phyloP scores from a whole-genome alignment of 768 basidiomycete genomes.

The Infundibulicybe gibba region DNA sequence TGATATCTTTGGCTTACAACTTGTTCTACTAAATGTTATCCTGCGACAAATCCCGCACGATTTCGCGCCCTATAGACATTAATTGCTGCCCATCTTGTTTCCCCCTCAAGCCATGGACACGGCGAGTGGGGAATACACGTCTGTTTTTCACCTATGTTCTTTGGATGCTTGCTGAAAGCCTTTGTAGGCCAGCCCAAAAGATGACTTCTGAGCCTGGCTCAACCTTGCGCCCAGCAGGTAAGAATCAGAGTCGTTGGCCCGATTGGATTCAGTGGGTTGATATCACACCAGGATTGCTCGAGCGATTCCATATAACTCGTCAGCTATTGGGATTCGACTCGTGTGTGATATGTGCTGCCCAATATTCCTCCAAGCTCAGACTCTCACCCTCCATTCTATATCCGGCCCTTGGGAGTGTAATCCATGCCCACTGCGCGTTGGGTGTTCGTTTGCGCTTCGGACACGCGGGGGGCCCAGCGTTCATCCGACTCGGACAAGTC shows the following conservation, averaged over 20 bases:
- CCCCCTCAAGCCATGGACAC: too few species aligned
- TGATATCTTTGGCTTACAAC: too few species aligned
- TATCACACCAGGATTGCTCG: slow-evolving; percentile 24
- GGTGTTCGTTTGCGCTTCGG: slow-evolving; percentile 21
- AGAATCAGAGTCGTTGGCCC: background rate
- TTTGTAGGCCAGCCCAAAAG: too few species aligned
- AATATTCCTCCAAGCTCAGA: slow-evolving; percentile 13
- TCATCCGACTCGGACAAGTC: slow-evolving; percentile 21
- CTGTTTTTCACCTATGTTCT: too few species aligned
- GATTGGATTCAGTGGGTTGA: background rate
- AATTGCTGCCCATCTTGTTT: too few species aligned
- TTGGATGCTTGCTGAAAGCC: too few species aligned
- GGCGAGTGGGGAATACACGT: too few species aligned
- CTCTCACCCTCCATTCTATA: slow-evolving; percentile 23
- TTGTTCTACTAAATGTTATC: too few species aligned
- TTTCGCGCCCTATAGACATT: too few species aligned
- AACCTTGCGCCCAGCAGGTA: slow-evolving; percentile 13
- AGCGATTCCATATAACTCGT: slow-evolving; percentile 28
- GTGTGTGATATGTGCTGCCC: slow-evolving; percentile 27
- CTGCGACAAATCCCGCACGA: too few species aligned
- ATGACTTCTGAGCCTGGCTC: background rate
- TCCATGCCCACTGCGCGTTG: slow-evolving; percentile 24
- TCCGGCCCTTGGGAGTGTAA: slow-evolving; percentile 18
- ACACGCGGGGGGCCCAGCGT: slow-evolving; percentile 14
- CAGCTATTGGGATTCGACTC: slow-evolving; percentile 26